phyloP scores from a whole-genome alignment of 2,329 filamentous ascomycete species.

The Trichoderma arundinaceum region DNA sequence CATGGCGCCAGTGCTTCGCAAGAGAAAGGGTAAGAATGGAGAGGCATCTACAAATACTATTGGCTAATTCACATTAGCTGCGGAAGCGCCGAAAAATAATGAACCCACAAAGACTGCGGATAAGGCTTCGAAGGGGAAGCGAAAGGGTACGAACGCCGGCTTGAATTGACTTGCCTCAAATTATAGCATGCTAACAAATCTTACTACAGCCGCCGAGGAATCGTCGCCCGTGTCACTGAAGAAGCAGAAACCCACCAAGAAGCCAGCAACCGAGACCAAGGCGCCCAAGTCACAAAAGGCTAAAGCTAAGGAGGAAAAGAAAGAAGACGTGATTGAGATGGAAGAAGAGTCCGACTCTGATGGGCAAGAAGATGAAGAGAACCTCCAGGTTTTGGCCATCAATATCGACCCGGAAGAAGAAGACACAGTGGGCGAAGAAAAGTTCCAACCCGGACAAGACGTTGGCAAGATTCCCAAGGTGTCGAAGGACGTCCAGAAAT shows the following conservation, averaged over 20 bases:
- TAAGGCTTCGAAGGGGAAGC: conserved; percentile 48
- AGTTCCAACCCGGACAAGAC: conserved; percentile 56
- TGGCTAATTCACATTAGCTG: conserved; percentile 38
- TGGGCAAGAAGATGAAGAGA: conserved; percentile 49
- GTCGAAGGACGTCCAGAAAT: conserved; percentile 53
- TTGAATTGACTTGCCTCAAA: conserved; percentile 34
- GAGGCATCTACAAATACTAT: not conserved
- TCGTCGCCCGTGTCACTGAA: conserved; percentile 52
- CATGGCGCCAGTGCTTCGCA: conserved; percentile 56
- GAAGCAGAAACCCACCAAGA: conserved; percentile 54
- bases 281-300: conserved; percentile 40
- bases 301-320: conserved; percentile 40
- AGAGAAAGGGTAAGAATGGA: conserved; percentile 43
- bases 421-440: conserved; percentile 45
- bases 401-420: conserved; percentile 54
- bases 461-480: conserved; percentile 58
- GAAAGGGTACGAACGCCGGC: conserved; percentile 39
- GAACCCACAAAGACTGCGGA: conserved; percentile 42
- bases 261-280: conserved; percentile 44
- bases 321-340: conserved; percentile 39
- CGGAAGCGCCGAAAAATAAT: conserved; percentile 43
- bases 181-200: conserved; percentile 14
- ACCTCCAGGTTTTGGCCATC: conserved; percentile 52
- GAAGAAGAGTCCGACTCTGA: conserved; percentile 45
- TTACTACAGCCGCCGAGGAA: conserved; percentile 49